Percentiles rank a stretch among this genome's conserved stretches.
Conservation (phyloP, 176 grass and related monocot species). For the Oryza glaberrima region DNA sequence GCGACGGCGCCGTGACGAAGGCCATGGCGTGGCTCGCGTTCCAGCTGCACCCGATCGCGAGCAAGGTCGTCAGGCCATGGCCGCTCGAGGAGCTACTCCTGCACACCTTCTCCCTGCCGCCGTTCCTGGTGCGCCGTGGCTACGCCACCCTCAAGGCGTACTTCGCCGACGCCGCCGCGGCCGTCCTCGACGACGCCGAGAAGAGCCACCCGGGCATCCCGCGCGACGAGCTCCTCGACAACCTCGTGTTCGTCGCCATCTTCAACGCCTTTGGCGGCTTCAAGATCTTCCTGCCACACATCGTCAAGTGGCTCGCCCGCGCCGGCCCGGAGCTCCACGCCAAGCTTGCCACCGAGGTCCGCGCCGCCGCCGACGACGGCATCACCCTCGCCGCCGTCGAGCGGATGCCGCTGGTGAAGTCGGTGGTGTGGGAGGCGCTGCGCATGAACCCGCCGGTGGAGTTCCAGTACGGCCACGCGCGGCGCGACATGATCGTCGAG, state of each 20-base stretch:
- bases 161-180: conserved; percentile 48
- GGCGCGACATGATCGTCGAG: conserved; percentile 59
- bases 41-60: conserved; percentile 71
- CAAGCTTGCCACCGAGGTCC: conserved; percentile 57
- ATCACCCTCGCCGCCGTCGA: conserved; percentile 52
- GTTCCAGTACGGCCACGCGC: conserved; percentile 79
- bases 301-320: conserved; percentile 68
- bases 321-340: conserved; percentile 55
- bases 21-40: conserved; percentile 60
- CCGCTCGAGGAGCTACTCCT: conserved; percentile 64
- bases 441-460: conserved; percentile 74
- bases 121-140: conserved; percentile 52
- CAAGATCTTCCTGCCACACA: conserved; percentile 70
- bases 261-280: conserved; percentile 82
- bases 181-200: conserved; percentile 61
- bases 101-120: conserved; percentile 66
- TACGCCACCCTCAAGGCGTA: conserved; percentile 58
- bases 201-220: conserved; percentile 26
- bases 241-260: conserved; percentile 66
- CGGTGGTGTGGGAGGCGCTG: conserved; percentile 70
- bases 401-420: conserved; percentile 70
- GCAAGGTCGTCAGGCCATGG: conserved; percentile 48
- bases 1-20: conserved; percentile 33
- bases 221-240: conserved; percentile 68
- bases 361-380: not conserved